Conservation (phyloP, 1,139 yeast species). For the Taiozyma onychis region DNA sequence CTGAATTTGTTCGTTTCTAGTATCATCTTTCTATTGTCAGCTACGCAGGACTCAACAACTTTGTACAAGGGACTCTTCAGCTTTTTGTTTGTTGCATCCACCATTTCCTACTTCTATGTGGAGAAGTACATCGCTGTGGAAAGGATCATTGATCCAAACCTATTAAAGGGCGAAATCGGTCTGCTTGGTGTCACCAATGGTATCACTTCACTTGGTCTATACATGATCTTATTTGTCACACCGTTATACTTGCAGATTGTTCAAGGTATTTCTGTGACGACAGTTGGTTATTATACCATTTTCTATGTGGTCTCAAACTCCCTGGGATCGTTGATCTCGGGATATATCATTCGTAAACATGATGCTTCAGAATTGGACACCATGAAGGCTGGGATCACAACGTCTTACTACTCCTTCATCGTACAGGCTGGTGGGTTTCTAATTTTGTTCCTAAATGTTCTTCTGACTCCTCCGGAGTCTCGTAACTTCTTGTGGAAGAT, state of each 20-base stretch:
- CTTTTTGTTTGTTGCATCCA: conserved; percentile 7
- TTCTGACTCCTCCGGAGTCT: conserved; percentile 8
- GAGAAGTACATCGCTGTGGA: conserved; percentile 46
- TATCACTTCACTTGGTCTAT: conserved; percentile 46
- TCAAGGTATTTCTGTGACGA: conserved; percentile 42
- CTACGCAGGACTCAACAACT: conserved; percentile 9
- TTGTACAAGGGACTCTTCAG: conserved; percentile 7
- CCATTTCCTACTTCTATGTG: conserved; percentile 32
- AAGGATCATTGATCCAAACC: conserved; percentile 48
- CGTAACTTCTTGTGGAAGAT: conserved; percentile 8
- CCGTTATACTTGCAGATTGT: conserved; percentile 51
- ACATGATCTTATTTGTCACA: conserved; percentile 41
- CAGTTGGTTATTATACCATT: conserved; percentile 46
- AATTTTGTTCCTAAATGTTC: conserved; percentile 14
- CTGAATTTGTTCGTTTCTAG: conserved; percentile 51
- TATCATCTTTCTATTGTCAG: conserved; percentile 37
- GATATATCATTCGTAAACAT: conserved; percentile 32
- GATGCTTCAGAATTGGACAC: conserved; percentile 16
- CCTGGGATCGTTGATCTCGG: conserved; percentile 56
- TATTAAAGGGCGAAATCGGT: conserved; percentile 42
- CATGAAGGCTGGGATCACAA: conserved; percentile 12
- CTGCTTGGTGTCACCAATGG: conserved; percentile 47
- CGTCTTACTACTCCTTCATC: conserved; percentile 21
- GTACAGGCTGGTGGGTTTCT: conserved; percentile 24
- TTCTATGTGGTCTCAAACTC: conserved; percentile 45